These are phyloP conservation scores for Wallemia ichthyophaga DNA, from an alignment of 1,284 basidiomycete genomes.

Conservation along the genomic window DNA sequence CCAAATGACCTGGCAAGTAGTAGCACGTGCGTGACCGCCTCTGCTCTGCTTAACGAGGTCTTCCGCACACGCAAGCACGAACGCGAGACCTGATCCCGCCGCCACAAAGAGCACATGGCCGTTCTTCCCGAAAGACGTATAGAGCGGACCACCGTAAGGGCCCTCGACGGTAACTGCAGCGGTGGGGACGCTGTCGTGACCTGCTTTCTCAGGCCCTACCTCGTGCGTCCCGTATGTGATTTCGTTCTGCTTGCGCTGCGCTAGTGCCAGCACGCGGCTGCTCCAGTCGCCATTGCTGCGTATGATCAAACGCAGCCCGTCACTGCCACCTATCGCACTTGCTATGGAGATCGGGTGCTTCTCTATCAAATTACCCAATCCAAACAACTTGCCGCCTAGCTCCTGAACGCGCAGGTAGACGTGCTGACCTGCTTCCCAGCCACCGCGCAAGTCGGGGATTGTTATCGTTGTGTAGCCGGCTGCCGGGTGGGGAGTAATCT, in stretches of 20 bases:
- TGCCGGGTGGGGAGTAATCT: not conserved
- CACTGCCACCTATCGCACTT: not conserved
- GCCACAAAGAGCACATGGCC: not conserved
- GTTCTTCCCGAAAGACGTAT: not conserved
- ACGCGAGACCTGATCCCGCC: not conserved
- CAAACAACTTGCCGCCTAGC: not conserved
- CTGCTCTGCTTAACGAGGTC: slow-evolving; percentile 1
- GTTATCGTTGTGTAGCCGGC: not conserved
- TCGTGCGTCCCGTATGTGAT: not conserved
- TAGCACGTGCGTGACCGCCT: not conserved
- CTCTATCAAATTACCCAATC: not conserved
- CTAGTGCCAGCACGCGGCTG: not conserved
- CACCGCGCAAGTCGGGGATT: not conserved
- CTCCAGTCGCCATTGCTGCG: slow-evolving; percentile 1
- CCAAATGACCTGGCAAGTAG: not conserved
- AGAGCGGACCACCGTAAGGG: not conserved
- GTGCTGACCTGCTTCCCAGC: slow-evolving; percentile 1
- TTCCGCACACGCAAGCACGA: not conserved
- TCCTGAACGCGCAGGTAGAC: not conserved
- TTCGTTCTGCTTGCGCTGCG: not conserved
- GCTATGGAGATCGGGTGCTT: slow-evolving; percentile 1
- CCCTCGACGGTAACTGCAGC: not conserved
- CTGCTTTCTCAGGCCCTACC: too few species aligned
- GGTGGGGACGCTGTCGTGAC: not conserved
- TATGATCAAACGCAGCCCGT: not conserved